Evolutionary conservation across 2,329 filamentous ascomycete genomes (phyloP).

Genomic region (Sclerotinia trifoliorum): DNA sequence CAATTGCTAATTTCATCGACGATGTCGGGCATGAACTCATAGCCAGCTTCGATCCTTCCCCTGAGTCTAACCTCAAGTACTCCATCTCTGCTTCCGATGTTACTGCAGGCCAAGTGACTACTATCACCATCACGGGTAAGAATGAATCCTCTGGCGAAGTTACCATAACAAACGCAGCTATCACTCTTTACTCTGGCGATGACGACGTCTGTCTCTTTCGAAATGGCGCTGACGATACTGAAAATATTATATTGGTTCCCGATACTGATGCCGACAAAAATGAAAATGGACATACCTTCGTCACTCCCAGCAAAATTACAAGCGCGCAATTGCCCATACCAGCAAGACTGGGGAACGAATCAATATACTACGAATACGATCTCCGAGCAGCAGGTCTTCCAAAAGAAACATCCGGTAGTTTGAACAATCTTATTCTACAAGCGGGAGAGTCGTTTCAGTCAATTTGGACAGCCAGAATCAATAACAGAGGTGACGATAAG

Average conservation of each 20-base stretch:
- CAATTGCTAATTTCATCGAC: neutral
- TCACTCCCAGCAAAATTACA: neutral
- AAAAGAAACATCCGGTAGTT: neutral
- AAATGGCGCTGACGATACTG: neutral
- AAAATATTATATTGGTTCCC: neutral
- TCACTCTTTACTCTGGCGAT: slow-evolving; percentile 3
- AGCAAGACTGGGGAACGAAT: neutral
- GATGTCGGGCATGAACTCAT: neutral
- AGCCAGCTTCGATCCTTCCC: neutral
- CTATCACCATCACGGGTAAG: neutral
- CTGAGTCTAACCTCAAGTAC: neutral
- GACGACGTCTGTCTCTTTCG: slow-evolving; percentile 5
- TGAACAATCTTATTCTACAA: neutral
- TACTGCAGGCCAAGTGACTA: neutral
- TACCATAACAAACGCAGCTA: neutral
- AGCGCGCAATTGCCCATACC: neutral
- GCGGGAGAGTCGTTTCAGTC: neutral
- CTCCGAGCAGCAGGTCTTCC: neutral
- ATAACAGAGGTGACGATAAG: neutral
- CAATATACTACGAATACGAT: neutral
- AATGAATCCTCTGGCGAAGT: neutral
- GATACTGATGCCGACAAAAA: neutral
- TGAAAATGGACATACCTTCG: neutral
- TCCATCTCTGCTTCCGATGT: neutral
- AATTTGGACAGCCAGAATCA: neutral